Base-by-base conservation (phyloP, 352 stramenopile genomes). In the Aphanomyces astaci region DNA sequence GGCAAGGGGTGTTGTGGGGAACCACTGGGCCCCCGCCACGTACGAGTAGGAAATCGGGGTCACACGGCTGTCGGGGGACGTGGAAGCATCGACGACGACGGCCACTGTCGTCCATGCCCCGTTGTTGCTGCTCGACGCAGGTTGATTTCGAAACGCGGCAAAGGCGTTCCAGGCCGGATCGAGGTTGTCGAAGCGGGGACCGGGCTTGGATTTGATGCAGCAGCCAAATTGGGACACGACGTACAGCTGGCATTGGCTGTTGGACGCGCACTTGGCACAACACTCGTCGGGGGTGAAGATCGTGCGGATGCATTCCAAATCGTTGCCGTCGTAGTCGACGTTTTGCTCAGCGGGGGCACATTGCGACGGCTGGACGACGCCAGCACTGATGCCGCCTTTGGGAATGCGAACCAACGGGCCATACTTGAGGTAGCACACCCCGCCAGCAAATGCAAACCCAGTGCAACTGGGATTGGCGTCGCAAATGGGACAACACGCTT, bases 281-380 rank as follows among this genome's bases (percentile, higher is more conserved):
- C 57, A 66, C 39, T 11, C 5, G 11, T 24, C n/a, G 15, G 57
- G 45, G 4, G 57, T n/a, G 13, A 33, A 13, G 40, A 64, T 9
- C 13, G 11, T 22, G 27, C 27, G 32, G 9, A n/a, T 55, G 32
- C 28, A 9, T 31, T n/a, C 30, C 13, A 66, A 31, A 28, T 66
- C 57, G 45, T 66, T 66, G 57, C 57, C 57, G 39, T 56, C 31
- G 39, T 66, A 66, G 45, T 48, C 31, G 17, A n/a, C 19, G 45
- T 66, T 28, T 62, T 66, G 22, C 30, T 66, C 57, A 7, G 32
- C 31, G 17, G 57, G 0, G 5, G 39, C 11, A 24, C 57, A 66
- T 28, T 66, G 40, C 40, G 40, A 49, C 22, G 40, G 40, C 40
- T 49, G 17, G 40, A 49, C 40, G n/a, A 46, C 39, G 9, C n/a